phyloP scores from a whole-genome alignment of 2,329 filamentous ascomycete species.

The Fusarium fracticaudum region DNA sequence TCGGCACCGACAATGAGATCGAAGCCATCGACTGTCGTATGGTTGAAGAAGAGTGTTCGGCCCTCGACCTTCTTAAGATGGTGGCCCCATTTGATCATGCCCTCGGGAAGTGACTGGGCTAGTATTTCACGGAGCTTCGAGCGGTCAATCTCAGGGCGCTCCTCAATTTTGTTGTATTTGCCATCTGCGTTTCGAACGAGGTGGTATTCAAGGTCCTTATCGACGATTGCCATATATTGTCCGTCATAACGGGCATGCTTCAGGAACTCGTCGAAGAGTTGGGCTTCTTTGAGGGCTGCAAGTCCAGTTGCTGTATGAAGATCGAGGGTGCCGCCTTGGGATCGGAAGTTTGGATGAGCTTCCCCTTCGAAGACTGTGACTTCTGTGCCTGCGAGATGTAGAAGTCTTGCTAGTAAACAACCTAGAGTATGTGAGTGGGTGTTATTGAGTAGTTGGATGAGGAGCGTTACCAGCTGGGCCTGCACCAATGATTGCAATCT shows the following conservation, averaged over 20 bases:
- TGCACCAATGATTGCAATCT: slow-evolving; percentile 43
- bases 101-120: slow-evolving; percentile 55
- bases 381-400: slow-evolving; percentile 57
- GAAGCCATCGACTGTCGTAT: slow-evolving; percentile 49
- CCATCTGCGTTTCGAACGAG: slow-evolving; percentile 42
- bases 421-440: slow-evolving; percentile 29
- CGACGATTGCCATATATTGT: slow-evolving; percentile 59
- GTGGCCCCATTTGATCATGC: slow-evolving; percentile 57
- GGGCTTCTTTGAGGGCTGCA: slow-evolving; percentile 59
- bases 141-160: slow-evolving; percentile 65
- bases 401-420: slow-evolving; percentile 56
- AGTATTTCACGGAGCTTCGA: slow-evolving; percentile 55
- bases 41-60: slow-evolving; percentile 51
- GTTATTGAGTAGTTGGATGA: not conserved
- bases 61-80: slow-evolving; percentile 53
- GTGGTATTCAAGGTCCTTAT: slow-evolving; percentile 51
- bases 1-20: slow-evolving; percentile 52
- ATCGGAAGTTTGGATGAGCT: slow-evolving; percentile 53
- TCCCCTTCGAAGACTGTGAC: slow-evolving; percentile 63
- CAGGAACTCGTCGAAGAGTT: slow-evolving; percentile 60
- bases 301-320: slow-evolving; percentile 63
- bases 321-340: slow-evolving; percentile 64
- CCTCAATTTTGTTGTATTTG: slow-evolving; percentile 40
- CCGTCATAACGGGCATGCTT: slow-evolving; percentile 61
- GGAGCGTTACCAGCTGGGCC: slow-evolving; percentile 41